Conservation (phyloP, 2,329 filamentous ascomycete species). For the Didymella segeticola region DNA sequence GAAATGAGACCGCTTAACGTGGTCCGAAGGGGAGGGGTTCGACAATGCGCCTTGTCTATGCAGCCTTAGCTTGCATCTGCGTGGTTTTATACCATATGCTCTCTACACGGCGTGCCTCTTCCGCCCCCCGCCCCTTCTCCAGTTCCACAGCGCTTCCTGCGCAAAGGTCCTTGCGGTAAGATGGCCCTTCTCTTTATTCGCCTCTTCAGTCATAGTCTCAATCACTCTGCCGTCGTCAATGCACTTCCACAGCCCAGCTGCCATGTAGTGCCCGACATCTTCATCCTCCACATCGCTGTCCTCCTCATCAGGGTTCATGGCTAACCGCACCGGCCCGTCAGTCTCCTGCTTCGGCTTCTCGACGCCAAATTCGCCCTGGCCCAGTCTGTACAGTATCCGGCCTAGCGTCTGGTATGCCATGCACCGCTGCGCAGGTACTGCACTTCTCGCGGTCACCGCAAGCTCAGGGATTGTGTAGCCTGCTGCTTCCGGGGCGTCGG, state of each 20-base stretch:
- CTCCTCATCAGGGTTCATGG: constrained; percentile 46
- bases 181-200: constrained; percentile 71
- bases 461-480: constrained; percentile 93
- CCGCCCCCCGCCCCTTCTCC: constrained; percentile 73
- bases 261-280: constrained; percentile 53
- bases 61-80: no score
- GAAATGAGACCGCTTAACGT: no score
- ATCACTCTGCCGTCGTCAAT: constrained; percentile 79
- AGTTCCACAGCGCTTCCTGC: constrained; percentile 87
- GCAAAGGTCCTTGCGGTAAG: constrained; percentile 83
- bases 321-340: constrained; percentile 56
- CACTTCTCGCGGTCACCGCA: constrained; percentile 78
- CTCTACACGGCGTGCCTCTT: constrained; percentile 59
- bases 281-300: constrained; percentile 49
- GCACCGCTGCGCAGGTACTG: constrained; percentile 85
- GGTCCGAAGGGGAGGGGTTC: no score
- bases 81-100: no score
- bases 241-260: constrained; percentile 82
- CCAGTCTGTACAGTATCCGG: constrained; percentile 81
- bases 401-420: constrained; percentile 92
- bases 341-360: constrained; percentile 50
- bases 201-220: constrained; percentile 78
- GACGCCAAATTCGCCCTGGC: constrained; percentile 72
- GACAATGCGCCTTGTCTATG: no score
- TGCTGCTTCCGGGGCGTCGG: constrained; percentile 87